phyloP scores from a whole-genome alignment of 352 stramenopile genomes.

The Phytophthora citricola region DNA sequence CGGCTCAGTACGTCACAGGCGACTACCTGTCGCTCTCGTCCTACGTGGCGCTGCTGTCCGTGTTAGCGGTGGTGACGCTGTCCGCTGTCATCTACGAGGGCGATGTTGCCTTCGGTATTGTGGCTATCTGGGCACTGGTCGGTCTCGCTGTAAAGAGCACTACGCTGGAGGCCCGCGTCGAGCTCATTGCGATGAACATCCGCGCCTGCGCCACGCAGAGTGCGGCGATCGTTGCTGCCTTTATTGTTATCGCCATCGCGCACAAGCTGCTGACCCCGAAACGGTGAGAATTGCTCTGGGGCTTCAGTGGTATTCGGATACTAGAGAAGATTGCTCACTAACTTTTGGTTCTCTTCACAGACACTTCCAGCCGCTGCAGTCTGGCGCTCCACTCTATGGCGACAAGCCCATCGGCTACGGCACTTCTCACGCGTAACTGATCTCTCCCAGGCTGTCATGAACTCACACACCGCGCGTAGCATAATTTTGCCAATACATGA shows the following conservation, averaged over 20 bases:
- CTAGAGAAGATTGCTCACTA: slow-evolving; percentile 6
- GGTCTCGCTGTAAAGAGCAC: slow-evolving; percentile 64
- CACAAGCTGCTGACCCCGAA: slow-evolving; percentile 43
- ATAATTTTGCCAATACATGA: slow-evolving; percentile 20
- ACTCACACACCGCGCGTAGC: background rate
- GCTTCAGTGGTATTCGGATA: background rate
- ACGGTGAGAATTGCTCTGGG: slow-evolving; percentile 32
- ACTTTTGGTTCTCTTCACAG: background rate
- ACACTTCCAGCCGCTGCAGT: slow-evolving; percentile 31
- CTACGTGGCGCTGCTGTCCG: slow-evolving; percentile 64
- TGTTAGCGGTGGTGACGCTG: slow-evolving; percentile 65
- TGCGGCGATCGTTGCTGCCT: slow-evolving; percentile 61
- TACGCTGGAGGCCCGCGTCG: slow-evolving; percentile 44
- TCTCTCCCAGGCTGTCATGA: slow-evolving; percentile 3
- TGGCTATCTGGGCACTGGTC: slow-evolving; percentile 72
- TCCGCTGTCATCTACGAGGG: slow-evolving; percentile 61
- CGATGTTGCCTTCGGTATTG: slow-evolving; percentile 65
- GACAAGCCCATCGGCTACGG: slow-evolving; percentile 61
- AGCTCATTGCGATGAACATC: slow-evolving; percentile 67
- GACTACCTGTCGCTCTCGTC: slow-evolving; percentile 59
- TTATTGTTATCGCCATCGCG: slow-evolving; percentile 60
- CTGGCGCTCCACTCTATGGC: slow-evolving; percentile 45
- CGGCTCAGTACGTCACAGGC: slow-evolving; percentile 51
- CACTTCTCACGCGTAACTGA: slow-evolving; percentile 32
- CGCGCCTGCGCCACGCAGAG: slow-evolving; percentile 66